These are phyloP conservation scores for Lathyrus sativus DNA, from an alignment of 306 rosid genomes.

Conservation along the genomic window DNA sequence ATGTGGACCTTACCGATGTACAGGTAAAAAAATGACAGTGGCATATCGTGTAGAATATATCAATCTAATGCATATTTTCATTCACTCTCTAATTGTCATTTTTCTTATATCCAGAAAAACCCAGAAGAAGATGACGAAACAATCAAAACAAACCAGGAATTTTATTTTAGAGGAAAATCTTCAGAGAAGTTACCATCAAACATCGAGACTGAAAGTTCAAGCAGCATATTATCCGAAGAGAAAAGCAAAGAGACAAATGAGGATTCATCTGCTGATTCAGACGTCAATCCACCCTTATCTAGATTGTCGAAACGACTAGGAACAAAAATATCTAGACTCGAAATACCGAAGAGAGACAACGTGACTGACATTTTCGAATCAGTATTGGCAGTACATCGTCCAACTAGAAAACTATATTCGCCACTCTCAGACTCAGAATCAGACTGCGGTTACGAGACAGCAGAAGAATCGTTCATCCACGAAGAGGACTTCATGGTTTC, in stretches of 20 bases:
- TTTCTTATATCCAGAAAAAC: slow-evolving; percentile 53
- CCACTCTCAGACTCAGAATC: slow-evolving; percentile 28
- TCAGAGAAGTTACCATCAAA: slow-evolving; percentile 34
- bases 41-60: slow-evolving; percentile 14
- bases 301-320: slow-evolving; percentile 52
- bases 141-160: slow-evolving; percentile 32
- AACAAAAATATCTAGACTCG: slow-evolving; percentile 56
- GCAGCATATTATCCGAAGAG: slow-evolving; percentile 37
- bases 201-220: slow-evolving; percentile 14
- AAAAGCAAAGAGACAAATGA: slow-evolving; percentile 34
- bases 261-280: slow-evolving; percentile 40
- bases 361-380: slow-evolving; percentile 36
- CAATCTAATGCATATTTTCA: slow-evolving; percentile 26
- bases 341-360: slow-evolving; percentile 53
- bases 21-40: slow-evolving; percentile 50
- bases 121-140: slow-evolving; percentile 58
- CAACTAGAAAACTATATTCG: slow-evolving; percentile 25
- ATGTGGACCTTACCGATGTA: slow-evolving; percentile 70
- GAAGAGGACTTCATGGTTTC: slow-evolving; percentile 79
- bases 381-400: slow-evolving; percentile 31
- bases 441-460: slow-evolving; percentile 73
- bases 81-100: slow-evolving; percentile 19
- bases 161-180: slow-evolving; percentile 30
- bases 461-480: slow-evolving; percentile 66
- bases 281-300: slow-evolving; percentile 39